phyloP scores from a whole-genome alignment of 2,329 filamentous ascomycete genomes.

The Laburnicola sp. region DNA sequence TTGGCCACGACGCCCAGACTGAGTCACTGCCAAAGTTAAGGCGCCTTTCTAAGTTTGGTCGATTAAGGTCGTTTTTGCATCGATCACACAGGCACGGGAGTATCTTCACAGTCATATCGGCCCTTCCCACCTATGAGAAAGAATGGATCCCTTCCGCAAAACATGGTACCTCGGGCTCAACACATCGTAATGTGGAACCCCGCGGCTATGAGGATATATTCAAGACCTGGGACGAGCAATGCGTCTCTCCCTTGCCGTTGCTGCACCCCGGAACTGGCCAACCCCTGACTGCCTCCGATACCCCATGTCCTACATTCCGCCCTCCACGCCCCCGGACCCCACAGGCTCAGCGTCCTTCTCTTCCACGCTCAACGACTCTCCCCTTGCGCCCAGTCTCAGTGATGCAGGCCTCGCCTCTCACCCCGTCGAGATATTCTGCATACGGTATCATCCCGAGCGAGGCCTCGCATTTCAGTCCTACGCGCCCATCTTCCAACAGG shows the following conservation, averaged over 20 bases:
- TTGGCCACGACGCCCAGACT: no score
- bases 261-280: constrained; percentile 6
- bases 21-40: no score
- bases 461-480: no score
- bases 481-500: neutral
- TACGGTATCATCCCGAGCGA: neutral
- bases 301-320: constrained; percentile 8
- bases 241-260: neutral
- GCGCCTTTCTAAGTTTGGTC: no score
- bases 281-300: neutral
- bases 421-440: neutral
- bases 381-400: neutral
- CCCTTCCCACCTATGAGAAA: no score
- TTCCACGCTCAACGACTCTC: neutral
- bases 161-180: neutral
- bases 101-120: no score
- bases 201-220: constrained; percentile 17
- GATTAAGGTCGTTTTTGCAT: no score
- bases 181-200: constrained; percentile 1
- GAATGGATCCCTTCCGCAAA: neutral
- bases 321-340: constrained; percentile 1
- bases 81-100: no score
- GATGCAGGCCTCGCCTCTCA: neutral
- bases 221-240: neutral
- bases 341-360: neutral